Conservation (phyloP, 768 basidiomycete species). For the Leccinellum albellum region DNA sequence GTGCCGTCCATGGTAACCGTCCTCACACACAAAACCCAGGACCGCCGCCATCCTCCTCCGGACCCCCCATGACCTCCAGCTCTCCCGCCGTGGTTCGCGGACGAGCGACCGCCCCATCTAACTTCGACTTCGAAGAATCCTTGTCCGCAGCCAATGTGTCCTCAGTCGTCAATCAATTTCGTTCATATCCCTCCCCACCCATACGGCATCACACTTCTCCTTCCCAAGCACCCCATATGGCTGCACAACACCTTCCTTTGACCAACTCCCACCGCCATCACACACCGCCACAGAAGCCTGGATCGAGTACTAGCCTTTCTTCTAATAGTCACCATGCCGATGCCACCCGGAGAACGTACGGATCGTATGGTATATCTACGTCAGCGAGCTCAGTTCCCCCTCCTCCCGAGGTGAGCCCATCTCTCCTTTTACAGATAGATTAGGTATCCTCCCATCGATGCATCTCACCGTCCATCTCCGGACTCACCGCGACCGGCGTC, state of each 20-base stretch:
- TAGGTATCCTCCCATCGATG: slow-evolving; percentile 13
- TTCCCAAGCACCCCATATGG: slow-evolving; percentile 13
- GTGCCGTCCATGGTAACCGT: slow-evolving; percentile 16
- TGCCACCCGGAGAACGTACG: slow-evolving; percentile 24
- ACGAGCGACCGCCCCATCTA: slow-evolving; percentile 6
- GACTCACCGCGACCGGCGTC: slow-evolving; percentile 12
- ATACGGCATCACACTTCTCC: slow-evolving; percentile 20
- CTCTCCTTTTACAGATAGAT: slow-evolving; percentile 6
- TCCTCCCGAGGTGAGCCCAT: slow-evolving; percentile 20
- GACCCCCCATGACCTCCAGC: background rate
- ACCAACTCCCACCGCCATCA: slow-evolving; percentile 8
- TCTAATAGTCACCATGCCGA: slow-evolving; percentile 24
- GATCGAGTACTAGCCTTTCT: slow-evolving; percentile 24
- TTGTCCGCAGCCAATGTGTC: slow-evolving; percentile 27
- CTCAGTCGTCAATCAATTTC: slow-evolving; percentile 32
- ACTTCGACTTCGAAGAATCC: slow-evolving; percentile 29
- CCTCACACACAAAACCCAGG: slow-evolving; percentile 1
- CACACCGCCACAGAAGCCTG: slow-evolving; percentile 20
- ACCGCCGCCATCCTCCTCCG: background rate
- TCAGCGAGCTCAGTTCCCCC: slow-evolving; percentile 24
- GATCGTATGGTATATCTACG: slow-evolving; percentile 19
- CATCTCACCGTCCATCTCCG: slow-evolving; percentile 9
- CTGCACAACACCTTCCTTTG: slow-evolving; percentile 1
- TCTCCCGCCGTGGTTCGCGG: slow-evolving; percentile 26
- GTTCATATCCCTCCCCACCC: slow-evolving; percentile 26